Evolutionary conservation across 2,329 filamentous ascomycete genomes (phyloP).

Genomic region (Knoxdaviesia capensis): DNA sequence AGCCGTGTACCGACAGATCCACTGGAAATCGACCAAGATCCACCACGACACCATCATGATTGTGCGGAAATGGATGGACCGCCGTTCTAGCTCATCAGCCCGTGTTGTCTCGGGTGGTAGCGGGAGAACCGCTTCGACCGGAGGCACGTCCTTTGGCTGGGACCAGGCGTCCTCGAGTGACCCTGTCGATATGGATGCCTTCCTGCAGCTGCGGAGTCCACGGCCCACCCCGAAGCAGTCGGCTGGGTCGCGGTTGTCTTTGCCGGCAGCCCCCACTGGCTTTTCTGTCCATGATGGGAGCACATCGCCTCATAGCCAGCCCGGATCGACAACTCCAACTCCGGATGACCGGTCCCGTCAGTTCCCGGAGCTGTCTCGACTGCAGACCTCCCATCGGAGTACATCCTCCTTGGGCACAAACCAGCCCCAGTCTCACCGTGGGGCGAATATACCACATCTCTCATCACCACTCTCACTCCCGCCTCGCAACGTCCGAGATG

Average conservation of each 20-base stretch:
- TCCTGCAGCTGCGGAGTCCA: conserved; percentile 4
- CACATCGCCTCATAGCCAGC: background rate
- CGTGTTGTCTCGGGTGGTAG: too few relatives aligned
- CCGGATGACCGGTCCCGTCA: background rate
- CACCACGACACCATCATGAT: conserved; percentile 33
- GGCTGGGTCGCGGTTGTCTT: too few relatives aligned
- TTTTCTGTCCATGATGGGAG: background rate
- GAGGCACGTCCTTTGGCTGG: conserved; percentile 7
- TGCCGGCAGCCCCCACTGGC: too few relatives aligned
- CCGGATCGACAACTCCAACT: background rate
- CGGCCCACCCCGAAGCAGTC: background rate
- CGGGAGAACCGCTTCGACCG: too few relatives aligned
- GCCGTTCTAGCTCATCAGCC: conserved; percentile 15
- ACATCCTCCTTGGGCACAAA: too few relatives aligned
- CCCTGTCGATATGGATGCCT: conserved; percentile 5
- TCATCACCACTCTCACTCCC: too few relatives aligned
- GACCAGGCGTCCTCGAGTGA: conserved; percentile 5
- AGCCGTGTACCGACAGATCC: conserved; percentile 37
- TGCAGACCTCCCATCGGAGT: background rate
- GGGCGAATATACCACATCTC: too few relatives aligned
- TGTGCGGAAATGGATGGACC: conserved; percentile 45
- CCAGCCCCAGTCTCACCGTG: too few relatives aligned
- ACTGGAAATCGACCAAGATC: conserved; percentile 33
- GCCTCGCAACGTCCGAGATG: too few relatives aligned
- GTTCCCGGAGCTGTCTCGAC: background rate